Evolutionary conservation across 2,329 filamentous ascomycete species (phyloP).

Genomic region (Cercospora sp.): DNA sequence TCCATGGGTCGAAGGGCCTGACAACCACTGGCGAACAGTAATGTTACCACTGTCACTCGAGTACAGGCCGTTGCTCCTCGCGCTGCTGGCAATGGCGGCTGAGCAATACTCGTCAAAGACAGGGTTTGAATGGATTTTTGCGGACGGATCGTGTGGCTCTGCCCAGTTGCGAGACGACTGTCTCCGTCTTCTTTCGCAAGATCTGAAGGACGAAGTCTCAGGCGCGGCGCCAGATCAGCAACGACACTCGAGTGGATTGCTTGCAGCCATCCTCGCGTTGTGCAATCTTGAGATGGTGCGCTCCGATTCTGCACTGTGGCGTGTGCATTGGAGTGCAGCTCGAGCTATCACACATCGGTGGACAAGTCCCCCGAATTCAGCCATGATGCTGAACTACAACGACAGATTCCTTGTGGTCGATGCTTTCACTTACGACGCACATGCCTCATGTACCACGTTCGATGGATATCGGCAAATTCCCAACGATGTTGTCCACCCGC

Average conservation of each 20-base stretch:
- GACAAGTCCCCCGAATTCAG: slow-evolving; percentile 9
- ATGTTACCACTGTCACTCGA: slow-evolving; percentile 15
- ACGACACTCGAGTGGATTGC: slow-evolving; percentile 1
- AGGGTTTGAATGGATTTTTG: slow-evolving; percentile 10
- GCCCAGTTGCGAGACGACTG: slow-evolving; percentile 12
- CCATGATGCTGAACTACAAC: slow-evolving; percentile 2
- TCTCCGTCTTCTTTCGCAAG: slow-evolving; percentile 4
- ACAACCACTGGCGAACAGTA: slow-evolving; percentile 14
- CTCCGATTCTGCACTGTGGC: slow-evolving; percentile 16
- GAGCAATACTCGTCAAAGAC: slow-evolving; percentile 9
- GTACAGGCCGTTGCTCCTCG: slow-evolving; percentile 11
- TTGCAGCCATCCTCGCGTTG: slow-evolving; percentile 12
- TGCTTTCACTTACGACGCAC: slow-evolving; percentile 12
- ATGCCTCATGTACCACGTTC: slow-evolving; percentile 9
- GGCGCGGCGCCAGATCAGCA: not conserved
- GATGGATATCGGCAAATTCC: slow-evolving; percentile 10
- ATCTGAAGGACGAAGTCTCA: slow-evolving; percentile 9
- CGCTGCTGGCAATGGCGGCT: slow-evolving; percentile 13
- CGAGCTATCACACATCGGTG: slow-evolving; percentile 15
- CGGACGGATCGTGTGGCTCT: not conserved
- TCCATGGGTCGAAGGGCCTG: slow-evolving; percentile 12
- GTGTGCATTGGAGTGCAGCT: slow-evolving; percentile 16
- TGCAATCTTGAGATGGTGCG: slow-evolving; percentile 17
- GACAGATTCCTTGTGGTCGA: slow-evolving; percentile 11
- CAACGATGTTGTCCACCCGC: slow-evolving; percentile 8